phyloP scores from a whole-genome alignment of 306 rosid genomes.

The Malus asiatica region DNA sequence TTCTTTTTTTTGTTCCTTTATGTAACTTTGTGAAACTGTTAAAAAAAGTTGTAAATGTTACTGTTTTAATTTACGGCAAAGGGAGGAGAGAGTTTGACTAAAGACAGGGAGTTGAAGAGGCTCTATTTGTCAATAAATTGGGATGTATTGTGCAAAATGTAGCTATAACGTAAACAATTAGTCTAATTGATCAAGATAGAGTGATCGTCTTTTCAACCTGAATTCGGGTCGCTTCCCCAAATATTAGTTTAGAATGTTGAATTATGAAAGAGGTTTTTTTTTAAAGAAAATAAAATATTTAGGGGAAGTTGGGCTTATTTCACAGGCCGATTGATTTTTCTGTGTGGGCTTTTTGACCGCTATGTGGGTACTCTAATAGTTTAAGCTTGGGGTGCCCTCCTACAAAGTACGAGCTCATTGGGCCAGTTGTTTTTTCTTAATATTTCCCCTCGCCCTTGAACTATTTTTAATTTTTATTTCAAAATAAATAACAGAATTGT shows the following conservation, averaged over 20 bases:
- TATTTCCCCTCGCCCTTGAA: too few species aligned
- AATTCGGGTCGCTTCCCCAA: neutral
- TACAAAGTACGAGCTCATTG: neutral
- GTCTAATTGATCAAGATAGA: too few species aligned
- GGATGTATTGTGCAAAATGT: too few species aligned
- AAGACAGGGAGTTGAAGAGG: too few species aligned
- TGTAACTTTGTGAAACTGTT: too few species aligned
- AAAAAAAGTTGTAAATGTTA: neutral
- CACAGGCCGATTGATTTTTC: neutral
- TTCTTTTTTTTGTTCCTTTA: too few species aligned
- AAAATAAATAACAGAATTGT: neutral
- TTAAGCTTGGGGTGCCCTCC: neutral
- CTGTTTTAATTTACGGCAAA: too few species aligned
- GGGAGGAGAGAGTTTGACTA: fast-evolving
- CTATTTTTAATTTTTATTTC: neutral
- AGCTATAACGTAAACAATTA: neutral
- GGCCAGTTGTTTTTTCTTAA: neutral
- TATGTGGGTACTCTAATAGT: neutral
- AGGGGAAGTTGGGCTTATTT: neutral
- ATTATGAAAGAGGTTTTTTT: too few species aligned
- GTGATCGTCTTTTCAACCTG: too few species aligned
- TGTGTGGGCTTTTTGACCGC: neutral
- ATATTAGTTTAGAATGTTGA: neutral
- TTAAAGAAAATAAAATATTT: too few species aligned
- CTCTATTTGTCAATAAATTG: too few species aligned